These are phyloP conservation scores for Pseudocercospora fijiensis DNA, from an alignment of 2,329 filamentous ascomycete genomes.

Conservation along the genomic window DNA sequence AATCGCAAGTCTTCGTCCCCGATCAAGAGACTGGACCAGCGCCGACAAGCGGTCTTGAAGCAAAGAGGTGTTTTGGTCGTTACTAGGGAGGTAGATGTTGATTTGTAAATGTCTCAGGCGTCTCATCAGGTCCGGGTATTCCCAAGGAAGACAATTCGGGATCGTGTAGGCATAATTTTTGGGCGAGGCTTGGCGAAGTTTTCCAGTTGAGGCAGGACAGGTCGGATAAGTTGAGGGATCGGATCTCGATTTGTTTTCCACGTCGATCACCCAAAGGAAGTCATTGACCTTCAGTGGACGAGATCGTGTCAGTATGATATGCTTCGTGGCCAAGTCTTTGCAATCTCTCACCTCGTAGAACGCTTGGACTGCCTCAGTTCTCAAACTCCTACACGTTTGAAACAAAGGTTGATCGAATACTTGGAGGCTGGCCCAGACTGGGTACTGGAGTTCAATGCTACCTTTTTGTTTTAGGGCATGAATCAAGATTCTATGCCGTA, in stretches of 20 bases:
- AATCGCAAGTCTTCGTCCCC: constrained; percentile 18
- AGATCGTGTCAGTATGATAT: neutral
- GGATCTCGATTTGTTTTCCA: constrained; percentile 17
- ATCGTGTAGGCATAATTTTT: neutral
- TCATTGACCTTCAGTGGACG: constrained; percentile 15
- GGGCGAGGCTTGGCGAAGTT: neutral
- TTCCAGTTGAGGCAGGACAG: neutral
- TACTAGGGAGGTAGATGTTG: constrained; percentile 24
- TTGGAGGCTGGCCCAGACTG: constrained; percentile 25
- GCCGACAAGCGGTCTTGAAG: constrained; percentile 8
- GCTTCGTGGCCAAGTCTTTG: neutral
- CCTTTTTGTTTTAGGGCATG: constrained; percentile 19
- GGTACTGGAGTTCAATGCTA: constrained; percentile 27
- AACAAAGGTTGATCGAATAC: constrained; percentile 25
- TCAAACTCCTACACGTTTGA: constrained; percentile 21
- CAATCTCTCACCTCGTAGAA: constrained; percentile 25
- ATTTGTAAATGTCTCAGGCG: constrained; percentile 25
- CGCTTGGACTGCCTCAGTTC: constrained; percentile 24
- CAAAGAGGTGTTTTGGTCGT: constrained; percentile 6
- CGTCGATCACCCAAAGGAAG: constrained; percentile 29
- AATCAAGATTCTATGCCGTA: constrained; percentile 25
- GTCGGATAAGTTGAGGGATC: constrained; percentile 16
- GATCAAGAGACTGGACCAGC: constrained; percentile 24
- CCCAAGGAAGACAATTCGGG: constrained; percentile 23
- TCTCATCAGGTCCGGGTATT: constrained; percentile 22